phyloP scores from a whole-genome alignment of 306 rosid species.

The Corylus heterophylla region DNA sequence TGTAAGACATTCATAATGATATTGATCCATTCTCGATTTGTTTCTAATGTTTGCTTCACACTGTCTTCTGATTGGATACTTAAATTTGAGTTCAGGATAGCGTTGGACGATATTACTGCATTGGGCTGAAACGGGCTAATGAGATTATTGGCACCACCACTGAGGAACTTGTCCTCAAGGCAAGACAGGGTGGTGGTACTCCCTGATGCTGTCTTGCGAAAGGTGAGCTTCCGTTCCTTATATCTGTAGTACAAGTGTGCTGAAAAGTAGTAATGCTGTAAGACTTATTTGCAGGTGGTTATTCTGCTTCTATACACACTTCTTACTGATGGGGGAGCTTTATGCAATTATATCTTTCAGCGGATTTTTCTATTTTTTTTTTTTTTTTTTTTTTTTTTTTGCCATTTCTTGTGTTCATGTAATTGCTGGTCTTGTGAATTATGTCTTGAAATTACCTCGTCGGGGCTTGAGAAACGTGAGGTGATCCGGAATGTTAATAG shows the following conservation, averaged over 20 bases:
- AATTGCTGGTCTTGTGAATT: no score
- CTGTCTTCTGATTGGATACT: conserved; percentile 20
- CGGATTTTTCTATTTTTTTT: background rate
- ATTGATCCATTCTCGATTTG: background rate
- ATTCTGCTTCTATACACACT: background rate
- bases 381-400: background rate
- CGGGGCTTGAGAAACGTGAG: background rate
- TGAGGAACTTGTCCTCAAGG: conserved; percentile 83
- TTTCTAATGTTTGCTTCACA: background rate
- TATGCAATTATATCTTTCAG: background rate
- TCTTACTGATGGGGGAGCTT: background rate
- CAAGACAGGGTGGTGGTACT: conserved; percentile 44
- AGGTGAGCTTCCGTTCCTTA: conserved; percentile 22
- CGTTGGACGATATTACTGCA: conserved; percentile 74
- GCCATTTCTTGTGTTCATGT: background rate
- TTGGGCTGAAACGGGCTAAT: conserved; percentile 83
- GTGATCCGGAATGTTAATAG: background rate
- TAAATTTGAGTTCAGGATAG: conserved; percentile 58
- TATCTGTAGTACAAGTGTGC: conserved; percentile 28
- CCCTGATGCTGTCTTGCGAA: conserved; percentile 25
- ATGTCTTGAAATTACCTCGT: no score
- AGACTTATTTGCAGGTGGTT: conserved; percentile 20
- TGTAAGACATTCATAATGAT: background rate
- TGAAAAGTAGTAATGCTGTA: conserved; percentile 4
- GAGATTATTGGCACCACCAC: conserved; percentile 94